Evolutionary conservation across 306 rosid species (phyloP).

Genomic region (apple (Malus domestica)): ASM211411v1 NC_041793.1:3260501-3261000

Average conservation of each 20-base stretch:
- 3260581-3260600: not conserved
- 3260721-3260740: not conserved
- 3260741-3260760: not conserved
- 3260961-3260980: no score
- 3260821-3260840: no score
- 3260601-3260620: not conserved
- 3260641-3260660: constrained; percentile 18
- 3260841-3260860: no score
- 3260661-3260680: not conserved
- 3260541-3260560: constrained; percentile 33
- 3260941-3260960: no score
- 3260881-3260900: no score
- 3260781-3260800: not conserved
- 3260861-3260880: no score
- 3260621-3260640: constrained; percentile 2
- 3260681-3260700: not conserved
- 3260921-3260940: no score
- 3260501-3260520: constrained; percentile 1
- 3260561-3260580: not conserved
- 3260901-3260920: no score
- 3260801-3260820: no score
- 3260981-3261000: no score
- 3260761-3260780: not conserved
- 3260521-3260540: constrained; percentile 31
- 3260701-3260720: not conserved